These are phyloP conservation scores for Xylariaceae sp. DNA, from an alignment of 2,329 filamentous ascomycete genomes.

Conservation along the genomic window DNA sequence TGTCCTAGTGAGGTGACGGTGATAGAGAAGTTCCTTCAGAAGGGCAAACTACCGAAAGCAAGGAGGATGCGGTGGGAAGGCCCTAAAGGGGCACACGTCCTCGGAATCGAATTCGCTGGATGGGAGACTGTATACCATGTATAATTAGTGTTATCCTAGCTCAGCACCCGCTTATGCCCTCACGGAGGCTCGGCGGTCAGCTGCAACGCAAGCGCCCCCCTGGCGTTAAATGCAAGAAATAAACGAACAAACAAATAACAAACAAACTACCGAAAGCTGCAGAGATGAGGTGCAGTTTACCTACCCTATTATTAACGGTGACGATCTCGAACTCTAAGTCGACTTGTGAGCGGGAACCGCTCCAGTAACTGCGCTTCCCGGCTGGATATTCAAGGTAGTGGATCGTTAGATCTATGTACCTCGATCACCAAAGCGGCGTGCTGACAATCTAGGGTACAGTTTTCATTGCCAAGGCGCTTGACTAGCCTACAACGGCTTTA, in stretches of 20 bases:
- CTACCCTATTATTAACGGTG: constrained; percentile 1
- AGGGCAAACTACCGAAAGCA: not conserved
- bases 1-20: not conserved
- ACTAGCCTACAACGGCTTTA: not conserved
- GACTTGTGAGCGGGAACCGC: not conserved
- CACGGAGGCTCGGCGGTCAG: no score
- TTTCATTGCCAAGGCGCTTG: constrained; percentile 17
- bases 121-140: no score
- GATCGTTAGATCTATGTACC: not conserved
- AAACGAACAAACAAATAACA: no score
- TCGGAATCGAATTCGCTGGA: no score
- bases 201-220: no score
- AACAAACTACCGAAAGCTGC: not conserved
- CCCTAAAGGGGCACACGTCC: no score
- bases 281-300: constrained; percentile 5
- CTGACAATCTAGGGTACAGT: constrained; percentile 3
- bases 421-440: constrained; percentile 7
- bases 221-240: no score
- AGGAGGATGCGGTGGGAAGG: not conserved
- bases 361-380: not conserved
- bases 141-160: no score
- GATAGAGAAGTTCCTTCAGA: not conserved
- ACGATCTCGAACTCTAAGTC: not conserved
- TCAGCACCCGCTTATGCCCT: no score
- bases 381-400: not conserved